Evolutionary conservation across 805 yeast species (phyloP).

Genomic region (Candida ficus): DNA sequence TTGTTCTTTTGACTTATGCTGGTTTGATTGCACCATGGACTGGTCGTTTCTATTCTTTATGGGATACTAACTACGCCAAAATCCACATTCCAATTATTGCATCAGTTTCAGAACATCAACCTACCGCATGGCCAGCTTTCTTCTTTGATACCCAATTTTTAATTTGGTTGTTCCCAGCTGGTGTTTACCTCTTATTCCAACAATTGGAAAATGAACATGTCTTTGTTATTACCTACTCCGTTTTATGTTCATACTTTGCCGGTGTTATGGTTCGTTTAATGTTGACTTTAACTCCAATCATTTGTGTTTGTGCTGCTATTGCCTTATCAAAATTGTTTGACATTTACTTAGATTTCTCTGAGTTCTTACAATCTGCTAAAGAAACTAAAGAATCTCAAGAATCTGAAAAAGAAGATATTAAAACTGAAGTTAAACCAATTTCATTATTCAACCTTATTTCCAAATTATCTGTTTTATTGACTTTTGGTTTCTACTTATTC

Average conservation of each 20-base stretch:
- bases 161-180: slow-evolving; percentile 98
- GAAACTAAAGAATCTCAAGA: too few relatives aligned
- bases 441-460: slow-evolving; percentile 35
- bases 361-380: slow-evolving; percentile 16
- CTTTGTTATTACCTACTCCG: slow-evolving; percentile 85
- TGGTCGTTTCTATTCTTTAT: slow-evolving; percentile 95
- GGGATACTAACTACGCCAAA: slow-evolving; percentile 98
- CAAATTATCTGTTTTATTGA: slow-evolving; percentile 53
- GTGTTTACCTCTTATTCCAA: slow-evolving; percentile 84
- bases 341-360: slow-evolving; percentile 64
- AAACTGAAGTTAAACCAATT: slow-evolving; percentile 9
- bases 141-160: slow-evolving; percentile 90
- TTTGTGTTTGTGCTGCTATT: slow-evolving; percentile 89
- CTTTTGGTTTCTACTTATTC: slow-evolving; percentile 70
- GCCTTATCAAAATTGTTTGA: slow-evolving; percentile 83
- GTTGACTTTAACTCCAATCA: slow-evolving; percentile 93
- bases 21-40: slow-evolving; percentile 99
- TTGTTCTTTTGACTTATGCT: slow-evolving; percentile 75
- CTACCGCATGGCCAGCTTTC: slow-evolving; percentile 99
- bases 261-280: slow-evolving; percentile 99
- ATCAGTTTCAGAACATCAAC: slow-evolving; percentile 98
- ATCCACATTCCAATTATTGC: slow-evolving; percentile 98
- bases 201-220: slow-evolving; percentile 90
- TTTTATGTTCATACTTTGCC: slow-evolving; percentile 94
- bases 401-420: slow-evolving; percentile 3